Conservation (phyloP, 208 protist genomes). For the Blastocrithidia nonstop region DNA sequence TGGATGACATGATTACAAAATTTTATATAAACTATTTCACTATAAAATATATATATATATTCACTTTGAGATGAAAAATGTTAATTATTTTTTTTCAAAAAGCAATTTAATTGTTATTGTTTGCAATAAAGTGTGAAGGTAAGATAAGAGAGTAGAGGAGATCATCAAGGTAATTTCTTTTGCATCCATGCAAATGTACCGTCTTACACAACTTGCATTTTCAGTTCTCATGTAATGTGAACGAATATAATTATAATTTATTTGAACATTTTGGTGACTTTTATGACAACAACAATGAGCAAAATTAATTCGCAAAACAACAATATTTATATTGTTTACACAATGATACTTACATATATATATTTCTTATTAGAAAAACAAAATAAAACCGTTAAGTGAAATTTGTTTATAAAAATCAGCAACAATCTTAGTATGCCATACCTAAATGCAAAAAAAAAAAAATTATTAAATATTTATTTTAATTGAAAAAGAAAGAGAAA, state of each 20-base stretch:
- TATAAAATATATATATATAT: no score
- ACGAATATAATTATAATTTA: no score
- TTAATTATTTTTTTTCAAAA: no score
- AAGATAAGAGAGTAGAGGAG: background rate
- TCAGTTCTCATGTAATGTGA: no score
- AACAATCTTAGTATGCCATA: no score
- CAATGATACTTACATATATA: conserved; percentile 1
- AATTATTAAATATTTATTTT: background rate
- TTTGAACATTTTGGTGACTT: conserved; percentile 1
- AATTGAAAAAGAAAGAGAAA: background rate
- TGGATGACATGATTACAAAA: background rate
- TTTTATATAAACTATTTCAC: background rate
- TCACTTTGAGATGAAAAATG: background rate
- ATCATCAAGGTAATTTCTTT: background rate
- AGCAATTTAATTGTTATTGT: conserved; percentile 4
- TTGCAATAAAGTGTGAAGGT: background rate
- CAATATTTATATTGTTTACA: background rate
- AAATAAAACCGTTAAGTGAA: no score
- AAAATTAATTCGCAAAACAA: background rate
- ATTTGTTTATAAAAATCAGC: no score
- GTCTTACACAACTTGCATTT: background rate
- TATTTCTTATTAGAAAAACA: no score
- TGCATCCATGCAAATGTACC: background rate
- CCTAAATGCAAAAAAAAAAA: conserved; percentile 5
- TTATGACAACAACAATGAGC: conserved; percentile 3